Conservation (phyloP, 306 rosid species). For the Fragaria ananassa region DNA sequence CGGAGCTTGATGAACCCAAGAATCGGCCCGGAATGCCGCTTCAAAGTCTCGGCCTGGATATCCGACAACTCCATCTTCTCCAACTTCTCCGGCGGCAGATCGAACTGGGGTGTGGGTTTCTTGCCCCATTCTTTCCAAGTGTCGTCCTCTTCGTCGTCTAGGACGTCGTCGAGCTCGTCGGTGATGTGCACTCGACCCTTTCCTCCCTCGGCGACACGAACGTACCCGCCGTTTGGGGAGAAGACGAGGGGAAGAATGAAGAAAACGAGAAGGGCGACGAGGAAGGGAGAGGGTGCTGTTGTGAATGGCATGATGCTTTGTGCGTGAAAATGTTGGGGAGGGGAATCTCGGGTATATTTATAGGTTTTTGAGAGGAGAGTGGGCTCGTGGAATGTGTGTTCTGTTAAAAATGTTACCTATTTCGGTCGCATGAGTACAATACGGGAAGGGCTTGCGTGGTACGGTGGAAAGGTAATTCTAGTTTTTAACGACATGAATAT, state of each 20-base stretch:
- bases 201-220: constrained; percentile 41
- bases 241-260: constrained; percentile 25
- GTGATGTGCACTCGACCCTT: constrained; percentile 66
- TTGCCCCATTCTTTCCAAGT: constrained; percentile 86
- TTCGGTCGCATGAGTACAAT: neutral
- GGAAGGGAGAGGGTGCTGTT: constrained; percentile 9
- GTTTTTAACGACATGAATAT: too few relatives aligned
- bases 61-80: constrained; percentile 56
- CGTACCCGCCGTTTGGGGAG: constrained; percentile 20
- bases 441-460: neutral
- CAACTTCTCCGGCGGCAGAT: constrained; percentile 49
- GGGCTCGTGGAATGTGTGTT: neutral
- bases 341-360: neutral
- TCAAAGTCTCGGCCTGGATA: constrained; percentile 76
- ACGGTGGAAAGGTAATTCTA: neutral
- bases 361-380: neutral
- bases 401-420: neutral
- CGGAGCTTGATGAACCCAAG: constrained; percentile 89
- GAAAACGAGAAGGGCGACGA: constrained; percentile 23
- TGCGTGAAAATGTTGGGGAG: too few relatives aligned
- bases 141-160: constrained; percentile 90
- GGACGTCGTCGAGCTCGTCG: constrained; percentile 81
- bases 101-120: constrained; percentile 39
- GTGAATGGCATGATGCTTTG: constrained; percentile 14
- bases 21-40: constrained; percentile 61